Evolutionary conservation across 2,329 filamentous ascomycete genomes (phyloP).

Genomic region (Beauveria rudraprayagi): DNA sequence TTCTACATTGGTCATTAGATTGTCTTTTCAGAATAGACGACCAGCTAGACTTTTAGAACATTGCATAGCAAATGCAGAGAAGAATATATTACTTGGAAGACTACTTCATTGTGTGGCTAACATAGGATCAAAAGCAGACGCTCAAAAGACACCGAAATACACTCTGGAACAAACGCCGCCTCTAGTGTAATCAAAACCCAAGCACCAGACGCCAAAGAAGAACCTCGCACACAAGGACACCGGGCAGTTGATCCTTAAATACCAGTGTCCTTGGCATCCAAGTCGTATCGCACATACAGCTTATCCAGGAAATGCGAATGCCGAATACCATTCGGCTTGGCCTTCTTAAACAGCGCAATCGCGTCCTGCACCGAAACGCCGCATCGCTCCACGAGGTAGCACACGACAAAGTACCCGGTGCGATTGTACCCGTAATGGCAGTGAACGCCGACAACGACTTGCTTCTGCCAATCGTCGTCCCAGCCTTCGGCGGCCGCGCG

Average conservation of each 20-base stretch:
- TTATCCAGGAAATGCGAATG: conserved; percentile 85
- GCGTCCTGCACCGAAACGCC: conserved; percentile 66
- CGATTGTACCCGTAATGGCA: conserved; percentile 96
- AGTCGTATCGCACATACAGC: conserved; percentile 66
- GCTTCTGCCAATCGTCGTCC: conserved; percentile 25
- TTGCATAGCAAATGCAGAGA: neutral
- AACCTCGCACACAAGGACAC: neutral
- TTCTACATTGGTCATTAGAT: neutral
- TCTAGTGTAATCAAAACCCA: neutral
- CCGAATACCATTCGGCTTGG: conserved; percentile 73
- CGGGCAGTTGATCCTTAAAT: neutral
- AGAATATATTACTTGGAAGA: neutral
- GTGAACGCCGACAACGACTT: conserved; percentile 67
- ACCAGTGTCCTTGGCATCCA: conserved; percentile 16
- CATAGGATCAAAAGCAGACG: neutral
- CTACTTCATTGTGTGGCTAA: neutral
- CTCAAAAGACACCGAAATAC: neutral
- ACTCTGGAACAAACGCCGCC: neutral
- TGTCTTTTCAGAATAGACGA: neutral
- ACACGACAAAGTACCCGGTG: conserved; percentile 84
- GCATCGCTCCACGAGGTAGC: conserved; percentile 79
- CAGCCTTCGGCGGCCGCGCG: conserved; percentile 30
- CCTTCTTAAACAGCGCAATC: conserved; percentile 66
- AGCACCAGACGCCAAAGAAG: neutral
- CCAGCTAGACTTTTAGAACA: neutral